These are phyloP conservation scores for Solanum stenotomum DNA, from an alignment of 257 asterid species.

Conservation along the genomic window DNA sequence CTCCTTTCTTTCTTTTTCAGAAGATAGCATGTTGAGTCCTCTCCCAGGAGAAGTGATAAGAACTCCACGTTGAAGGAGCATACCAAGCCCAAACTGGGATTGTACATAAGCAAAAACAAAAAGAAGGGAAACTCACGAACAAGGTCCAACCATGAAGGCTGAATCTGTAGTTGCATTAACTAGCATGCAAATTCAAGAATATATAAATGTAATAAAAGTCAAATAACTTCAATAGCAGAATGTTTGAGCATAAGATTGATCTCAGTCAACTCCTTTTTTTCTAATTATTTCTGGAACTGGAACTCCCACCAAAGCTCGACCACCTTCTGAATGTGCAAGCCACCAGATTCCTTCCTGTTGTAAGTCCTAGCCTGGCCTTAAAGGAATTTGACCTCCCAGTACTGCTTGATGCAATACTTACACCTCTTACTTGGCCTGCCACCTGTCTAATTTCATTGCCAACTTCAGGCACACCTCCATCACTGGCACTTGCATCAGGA, in stretches of 20 bases:
- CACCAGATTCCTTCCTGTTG: conserved; percentile 51
- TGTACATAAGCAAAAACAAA: neutral
- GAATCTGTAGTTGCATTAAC: neutral
- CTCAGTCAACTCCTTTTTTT: conserved; percentile 21
- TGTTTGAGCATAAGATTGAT: neutral
- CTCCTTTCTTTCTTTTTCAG: neutral
- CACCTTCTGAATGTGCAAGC: conserved; percentile 65
- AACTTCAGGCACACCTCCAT: conserved; percentile 34
- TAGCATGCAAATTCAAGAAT: neutral
- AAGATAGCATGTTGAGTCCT: neutral
- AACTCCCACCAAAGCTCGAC: conserved; percentile 58
- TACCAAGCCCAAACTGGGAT: neutral
- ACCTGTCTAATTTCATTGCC: conserved; percentile 15
- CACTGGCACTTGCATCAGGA: conserved; percentile 38
- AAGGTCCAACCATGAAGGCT: neutral
- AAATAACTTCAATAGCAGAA: neutral
- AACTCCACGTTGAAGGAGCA: neutral
- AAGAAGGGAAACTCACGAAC: neutral
- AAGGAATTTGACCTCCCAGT: conserved; percentile 56
- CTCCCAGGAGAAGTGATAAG: neutral
- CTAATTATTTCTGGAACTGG: conserved; percentile 29
- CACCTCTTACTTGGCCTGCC: conserved; percentile 13
- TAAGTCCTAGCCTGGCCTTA: conserved; percentile 53
- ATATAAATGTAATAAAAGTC: conserved; percentile 1
- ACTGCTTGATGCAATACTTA: conserved; percentile 21